Evolutionary conservation across 2,329 filamentous ascomycete species (phyloP).

Genomic region (Talaromyces sp.): DNA sequence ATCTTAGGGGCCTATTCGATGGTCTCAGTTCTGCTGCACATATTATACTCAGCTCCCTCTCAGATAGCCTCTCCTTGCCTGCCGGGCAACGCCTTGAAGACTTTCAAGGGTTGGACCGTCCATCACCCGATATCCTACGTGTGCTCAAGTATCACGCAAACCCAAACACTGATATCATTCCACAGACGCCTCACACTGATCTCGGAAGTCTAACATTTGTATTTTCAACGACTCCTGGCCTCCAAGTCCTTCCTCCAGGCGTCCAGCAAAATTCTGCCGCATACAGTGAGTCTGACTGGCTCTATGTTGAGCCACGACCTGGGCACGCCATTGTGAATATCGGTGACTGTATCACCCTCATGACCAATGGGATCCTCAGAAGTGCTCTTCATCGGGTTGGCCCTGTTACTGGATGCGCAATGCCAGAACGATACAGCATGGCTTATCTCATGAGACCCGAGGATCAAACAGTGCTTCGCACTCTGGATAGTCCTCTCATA

Average conservation of each 20-base stretch:
- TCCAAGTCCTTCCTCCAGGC: constrained; percentile 21
- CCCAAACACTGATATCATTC: background rate
- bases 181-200: constrained; percentile 4
- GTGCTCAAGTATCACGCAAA: constrained; percentile 2
- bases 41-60: constrained; percentile 3
- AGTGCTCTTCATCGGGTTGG: background rate
- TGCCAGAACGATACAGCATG: background rate
- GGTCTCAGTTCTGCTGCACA: constrained; percentile 1
- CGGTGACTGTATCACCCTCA: background rate
- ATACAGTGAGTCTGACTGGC: constrained; percentile 8
- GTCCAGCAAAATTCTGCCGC: background rate
- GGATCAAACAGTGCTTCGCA: constrained; percentile 1
- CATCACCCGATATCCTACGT: constrained; percentile 4
- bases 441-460: constrained; percentile 5
- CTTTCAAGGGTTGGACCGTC: constrained; percentile 1
- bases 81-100: constrained; percentile 4
- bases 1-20: background rate
- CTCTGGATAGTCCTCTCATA: constrained; percentile 6
- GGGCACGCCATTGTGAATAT: constrained; percentile 8
- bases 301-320: constrained; percentile 4
- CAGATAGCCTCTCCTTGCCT: background rate
- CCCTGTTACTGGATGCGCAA: background rate
- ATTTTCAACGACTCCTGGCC: constrained; percentile 18
- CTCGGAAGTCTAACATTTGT: constrained; percentile 3
- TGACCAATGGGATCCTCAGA: background rate